Conservation (phyloP, 805 yeast species). For the Helenozyma baotianmanensis region DNA sequence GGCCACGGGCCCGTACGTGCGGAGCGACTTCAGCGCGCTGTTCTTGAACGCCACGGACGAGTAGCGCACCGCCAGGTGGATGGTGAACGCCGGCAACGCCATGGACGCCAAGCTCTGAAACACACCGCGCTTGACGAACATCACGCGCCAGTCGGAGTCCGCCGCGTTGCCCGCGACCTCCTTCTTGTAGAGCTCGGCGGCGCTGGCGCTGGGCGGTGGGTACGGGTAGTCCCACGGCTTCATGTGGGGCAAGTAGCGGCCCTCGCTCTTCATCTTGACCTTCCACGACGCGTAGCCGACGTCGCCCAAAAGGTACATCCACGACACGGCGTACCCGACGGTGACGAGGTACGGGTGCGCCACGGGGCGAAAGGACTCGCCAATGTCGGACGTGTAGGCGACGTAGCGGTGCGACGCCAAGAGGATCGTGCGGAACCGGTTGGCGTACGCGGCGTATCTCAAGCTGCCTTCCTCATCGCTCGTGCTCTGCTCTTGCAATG, state of each 20-base stretch:
- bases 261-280: conserved; percentile 61
- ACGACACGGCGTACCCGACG: conserved; percentile 66
- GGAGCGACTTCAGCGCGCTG: conserved; percentile 42
- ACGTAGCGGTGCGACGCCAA: conserved; percentile 75
- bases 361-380: conserved; percentile 81
- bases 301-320: conserved; percentile 74
- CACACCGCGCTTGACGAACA: conserved; percentile 64
- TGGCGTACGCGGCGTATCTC: conserved; percentile 82
- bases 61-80: conserved; percentile 70
- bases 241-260: conserved; percentile 54
- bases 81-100: conserved; percentile 85
- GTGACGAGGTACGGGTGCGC: conserved; percentile 66
- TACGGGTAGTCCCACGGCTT: conserved; percentile 64
- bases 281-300: conserved; percentile 72
- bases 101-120: conserved; percentile 80
- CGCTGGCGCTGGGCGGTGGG: conserved; percentile 33
- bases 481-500: no score
- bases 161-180: conserved; percentile 22
- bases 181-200: conserved; percentile 28
- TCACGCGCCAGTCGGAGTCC: conserved; percentile 64
- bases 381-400: conserved; percentile 83
- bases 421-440: conserved; percentile 65
- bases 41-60: conserved; percentile 61
- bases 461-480: conserved; percentile 26
- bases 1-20: conserved; percentile 74